Base-by-base conservation (phyloP, 2,329 filamentous ascomycete genomes). In the Kalaharituber pfeilii region DNA sequence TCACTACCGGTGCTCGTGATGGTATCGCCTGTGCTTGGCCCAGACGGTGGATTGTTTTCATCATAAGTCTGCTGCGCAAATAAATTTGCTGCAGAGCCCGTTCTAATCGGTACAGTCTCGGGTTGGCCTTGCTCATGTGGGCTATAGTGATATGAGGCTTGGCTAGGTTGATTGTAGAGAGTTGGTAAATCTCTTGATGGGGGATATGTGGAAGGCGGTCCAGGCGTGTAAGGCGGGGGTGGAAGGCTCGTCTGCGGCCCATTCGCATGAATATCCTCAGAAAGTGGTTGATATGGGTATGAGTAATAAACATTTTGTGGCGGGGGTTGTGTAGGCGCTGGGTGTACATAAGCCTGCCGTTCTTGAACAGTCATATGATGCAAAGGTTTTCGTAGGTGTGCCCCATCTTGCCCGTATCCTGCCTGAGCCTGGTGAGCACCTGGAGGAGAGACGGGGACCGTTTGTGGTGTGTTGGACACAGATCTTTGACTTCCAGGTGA, bases 11-110 rank as follows among this genome's bases (percentile, higher is more conserved):
- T 51, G 18, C 59, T 55, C 28, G 55, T 28, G 54, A 61, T 57
- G 27, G 59, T 60, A 26, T 60, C 59, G 27, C 56, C 58, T 28
- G 59, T 61, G 29, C 54, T 57, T 52, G 59, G 59, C 24, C 59
- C 59, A 26, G 54, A 54, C 20, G 59, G 59, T 18, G 57, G 33
- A 44, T 54, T 51, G 5, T 58, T 53, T 29, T 55, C 57, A 22
- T 20, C 54, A n/a, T 55, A 56, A 27, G 42, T 20, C n/a, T 36
- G 7, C 47, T 54, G 53, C 26, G 58, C 58, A 59, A 61, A 61
- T 20, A 60, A 56, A 45, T 60, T 58, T 20, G 42, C 42, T 20
- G 42, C n/a, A 4, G 42, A 47, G 1, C 42, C 42, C 5, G n/a
- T 47, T 6, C 42, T 20, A 25, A 39, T 13, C 33, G 33, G 33